These are phyloP conservation scores for Pythium aquatile DNA, from an alignment of 352 stramenopile genomes.

Conservation along the genomic window DNA sequence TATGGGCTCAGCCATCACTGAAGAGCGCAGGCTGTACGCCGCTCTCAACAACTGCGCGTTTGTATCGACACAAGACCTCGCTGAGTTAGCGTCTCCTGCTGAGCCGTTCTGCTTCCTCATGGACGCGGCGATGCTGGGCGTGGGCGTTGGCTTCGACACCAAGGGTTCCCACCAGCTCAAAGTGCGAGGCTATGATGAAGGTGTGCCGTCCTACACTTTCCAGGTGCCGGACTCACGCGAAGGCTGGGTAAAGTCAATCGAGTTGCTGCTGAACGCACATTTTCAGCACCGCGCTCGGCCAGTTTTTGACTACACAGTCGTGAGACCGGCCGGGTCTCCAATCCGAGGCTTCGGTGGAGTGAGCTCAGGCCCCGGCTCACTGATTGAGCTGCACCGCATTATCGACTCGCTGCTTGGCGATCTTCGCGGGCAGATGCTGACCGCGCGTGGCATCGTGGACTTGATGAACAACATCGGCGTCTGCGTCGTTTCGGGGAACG, in stretches of 20 bases:
- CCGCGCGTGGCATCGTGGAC: constrained; percentile 85
- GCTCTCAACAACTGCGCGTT: constrained; percentile 95
- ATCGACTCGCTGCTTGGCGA: constrained; percentile 58
- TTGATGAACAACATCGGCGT: constrained; percentile 91
- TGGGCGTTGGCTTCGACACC: constrained; percentile 94
- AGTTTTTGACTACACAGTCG: constrained; percentile 81
- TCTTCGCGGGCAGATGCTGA: constrained; percentile 52
- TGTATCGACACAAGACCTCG: constrained; percentile 83
- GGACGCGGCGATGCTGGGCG: constrained; percentile 93
- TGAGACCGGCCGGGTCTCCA: constrained; percentile 77
- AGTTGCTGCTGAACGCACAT: constrained; percentile 81
- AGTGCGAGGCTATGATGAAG: constrained; percentile 35
- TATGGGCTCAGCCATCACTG: constrained; percentile 92
- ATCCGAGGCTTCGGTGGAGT: constrained; percentile 92
- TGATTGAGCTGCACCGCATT: constrained; percentile 69
- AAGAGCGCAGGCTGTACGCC: constrained; percentile 77
- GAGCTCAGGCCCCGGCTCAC: constrained; percentile 74
- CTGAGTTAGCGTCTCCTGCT: constrained; percentile 48
- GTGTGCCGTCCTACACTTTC: constrained; percentile 25
- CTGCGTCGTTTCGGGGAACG: constrained; percentile 92
- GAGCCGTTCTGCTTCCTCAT: constrained; percentile 94
- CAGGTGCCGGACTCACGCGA: constrained; percentile 64
- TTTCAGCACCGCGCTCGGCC: constrained; percentile 47
- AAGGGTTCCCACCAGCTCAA: constrained; percentile 74
- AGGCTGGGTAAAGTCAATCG: constrained; percentile 88